Percentiles rank a stretch among this genome's conserved stretches.
Evolutionary conservation across 2,329 filamentous ascomycete genomes (phyloP).

Genomic region (Plenodomus biglobosus): DNA sequence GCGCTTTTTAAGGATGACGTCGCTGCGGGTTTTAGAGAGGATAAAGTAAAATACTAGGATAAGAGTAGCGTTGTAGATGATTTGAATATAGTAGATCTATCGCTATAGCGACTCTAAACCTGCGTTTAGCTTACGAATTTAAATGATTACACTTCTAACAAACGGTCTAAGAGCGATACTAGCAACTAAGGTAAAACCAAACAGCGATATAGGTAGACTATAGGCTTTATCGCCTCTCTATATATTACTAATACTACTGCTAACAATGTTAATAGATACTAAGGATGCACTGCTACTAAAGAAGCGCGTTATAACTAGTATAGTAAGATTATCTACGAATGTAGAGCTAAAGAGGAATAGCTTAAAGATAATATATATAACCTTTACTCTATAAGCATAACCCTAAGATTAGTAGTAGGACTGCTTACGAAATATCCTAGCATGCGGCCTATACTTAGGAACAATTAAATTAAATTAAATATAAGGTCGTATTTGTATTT

Average conservation of each 20-base stretch:
- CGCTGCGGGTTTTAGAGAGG: constrained; percentile 47
- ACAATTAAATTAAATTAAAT: too few relatives aligned
- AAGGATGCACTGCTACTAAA: constrained; percentile 50
- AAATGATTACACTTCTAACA: constrained; percentile 45
- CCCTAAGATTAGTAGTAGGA: background rate
- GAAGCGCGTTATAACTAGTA: constrained; percentile 48
- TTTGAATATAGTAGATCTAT: constrained; percentile 51
- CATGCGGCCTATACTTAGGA: too few relatives aligned
- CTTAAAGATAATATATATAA: constrained; percentile 47
- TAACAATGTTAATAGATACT: constrained; percentile 46
- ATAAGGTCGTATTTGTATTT: too few relatives aligned
- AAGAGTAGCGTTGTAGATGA: constrained; percentile 47
- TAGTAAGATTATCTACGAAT: constrained; percentile 50
- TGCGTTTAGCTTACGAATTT: constrained; percentile 33
- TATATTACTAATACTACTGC: constrained; percentile 35
- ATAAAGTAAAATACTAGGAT: constrained; percentile 49
- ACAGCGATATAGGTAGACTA: constrained; percentile 50
- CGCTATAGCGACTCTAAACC: constrained; percentile 38
- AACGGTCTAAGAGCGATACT: constrained; percentile 50
- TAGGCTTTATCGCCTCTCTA: constrained; percentile 46
- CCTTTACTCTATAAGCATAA: constrained; percentile 8
- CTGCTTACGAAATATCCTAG: constrained; percentile 45
- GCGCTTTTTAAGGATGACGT: constrained; percentile 47
- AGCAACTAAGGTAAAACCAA: constrained; percentile 48
- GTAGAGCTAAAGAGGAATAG: constrained; percentile 47